phyloP scores from a whole-genome alignment of 352 stramenopile species.

The Elongisporangium prolatum region DNA sequence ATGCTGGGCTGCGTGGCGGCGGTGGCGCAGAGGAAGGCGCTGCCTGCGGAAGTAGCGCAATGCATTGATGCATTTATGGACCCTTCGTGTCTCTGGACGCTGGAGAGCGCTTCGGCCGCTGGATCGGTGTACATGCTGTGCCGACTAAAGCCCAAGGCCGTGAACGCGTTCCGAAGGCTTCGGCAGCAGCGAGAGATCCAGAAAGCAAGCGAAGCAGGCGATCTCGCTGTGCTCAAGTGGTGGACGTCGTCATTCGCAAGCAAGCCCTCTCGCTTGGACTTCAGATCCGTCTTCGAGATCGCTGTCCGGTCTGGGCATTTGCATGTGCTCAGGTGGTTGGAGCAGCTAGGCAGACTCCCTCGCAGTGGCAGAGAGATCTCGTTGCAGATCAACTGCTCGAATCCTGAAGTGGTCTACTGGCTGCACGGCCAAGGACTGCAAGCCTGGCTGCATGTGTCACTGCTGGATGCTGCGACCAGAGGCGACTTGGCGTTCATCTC shows the following conservation, averaged over 20 bases:
- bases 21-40: background rate
- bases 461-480: background rate
- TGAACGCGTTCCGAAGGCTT: background rate
- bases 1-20: background rate
- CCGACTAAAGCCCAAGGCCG: background rate
- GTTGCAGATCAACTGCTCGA: background rate
- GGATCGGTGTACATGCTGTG: background rate
- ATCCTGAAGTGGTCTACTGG: background rate
- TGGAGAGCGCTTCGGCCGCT: background rate
- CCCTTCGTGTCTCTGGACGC: background rate
- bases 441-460: background rate
- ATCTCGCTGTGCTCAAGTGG: background rate
- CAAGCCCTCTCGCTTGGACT: background rate
- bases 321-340: conserved; percentile 27
- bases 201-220: background rate
- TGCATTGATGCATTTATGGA: background rate
- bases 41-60: background rate
- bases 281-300: background rate
- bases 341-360: conserved; percentile 1
- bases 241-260: background rate
- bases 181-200: background rate
- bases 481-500: background rate
- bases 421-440: background rate
- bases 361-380: background rate
- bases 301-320: conserved; percentile 9